Evolutionary conservation across 2,329 filamentous ascomycete species (phyloP), one percentile per base, ranked within the genome.

Genomic region (Exserohilum rostratum): DNA sequence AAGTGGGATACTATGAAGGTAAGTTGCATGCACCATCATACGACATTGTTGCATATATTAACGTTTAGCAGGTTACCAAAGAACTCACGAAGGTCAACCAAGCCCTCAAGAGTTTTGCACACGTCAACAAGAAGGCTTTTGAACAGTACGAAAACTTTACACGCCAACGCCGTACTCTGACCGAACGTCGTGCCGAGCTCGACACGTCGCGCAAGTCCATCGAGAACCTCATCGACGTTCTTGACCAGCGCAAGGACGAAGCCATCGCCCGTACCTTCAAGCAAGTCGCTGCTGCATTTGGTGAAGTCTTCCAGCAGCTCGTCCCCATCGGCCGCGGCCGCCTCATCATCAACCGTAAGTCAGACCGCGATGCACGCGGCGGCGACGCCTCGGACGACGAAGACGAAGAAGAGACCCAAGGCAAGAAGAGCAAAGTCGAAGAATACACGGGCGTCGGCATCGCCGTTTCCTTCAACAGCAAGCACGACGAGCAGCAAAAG

Each of bases 101-200:
- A 66, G 87, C 90, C 0, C 82, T 98, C 50, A 98, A 98, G 79
- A 96, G 97, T 74, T 98, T 95, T 79, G 91, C 92, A 50, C 91
- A 97, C 69, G 93, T 99, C 78, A 99, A 99, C 84, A 99, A 98
- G 80, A 98, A 99, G 79, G 95, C 95, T 0, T 96, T 98, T 72
- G 96, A 99, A 77, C 95, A 99, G 75, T 99, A 98, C 80, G 96
- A 93, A 79, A 96, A 88, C 78, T 99, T 98, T 74, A 97, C 93
- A 6, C 90, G 88, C 46, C 91, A 97, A 76, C 89, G 96, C 53
- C 93, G 96, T 58, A 89, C 89, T 18, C 82, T 99, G 15, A 90
- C 90, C 45, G 89, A 90, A 69, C 89, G 95, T 64, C 87, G 93
- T 45, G 85, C 88, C 66, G 95, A 98, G 73, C 86, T 99, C 10